Evolutionary conservation across 2,329 filamentous ascomycete genomes (phyloP).

Genomic region (Fusarium sp.): DNA sequence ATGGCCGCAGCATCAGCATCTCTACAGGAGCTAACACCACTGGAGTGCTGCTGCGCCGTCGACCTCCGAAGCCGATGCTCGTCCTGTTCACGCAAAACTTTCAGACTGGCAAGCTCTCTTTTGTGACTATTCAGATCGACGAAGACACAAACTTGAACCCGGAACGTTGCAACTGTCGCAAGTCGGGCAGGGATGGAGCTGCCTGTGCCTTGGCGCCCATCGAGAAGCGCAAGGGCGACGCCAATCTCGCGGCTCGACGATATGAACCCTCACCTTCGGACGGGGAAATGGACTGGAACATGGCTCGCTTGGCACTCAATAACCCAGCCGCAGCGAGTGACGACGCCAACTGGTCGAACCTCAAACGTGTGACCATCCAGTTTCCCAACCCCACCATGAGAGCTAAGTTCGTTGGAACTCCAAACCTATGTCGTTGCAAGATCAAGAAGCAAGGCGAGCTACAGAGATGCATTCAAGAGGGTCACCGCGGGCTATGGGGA

Average conservation of each 20-base stretch:
- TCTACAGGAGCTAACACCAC: constrained; percentile 42
- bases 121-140: constrained; percentile 47
- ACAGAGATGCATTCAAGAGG: constrained; percentile 37
- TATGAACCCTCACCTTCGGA: constrained; percentile 37
- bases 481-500: constrained; percentile 44
- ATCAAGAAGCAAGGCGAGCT: constrained; percentile 38
- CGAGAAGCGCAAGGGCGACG: constrained; percentile 42
- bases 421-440: constrained; percentile 43
- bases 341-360: constrained; percentile 36
- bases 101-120: constrained; percentile 34
- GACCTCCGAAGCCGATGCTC: constrained; percentile 47
- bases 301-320: constrained; percentile 44
- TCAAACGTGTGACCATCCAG: constrained; percentile 46
- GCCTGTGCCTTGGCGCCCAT: constrained; percentile 40
- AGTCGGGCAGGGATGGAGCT: constrained; percentile 39
- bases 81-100: constrained; percentile 46
- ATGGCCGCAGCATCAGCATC: constrained; percentile 38
- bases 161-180: constrained; percentile 48
- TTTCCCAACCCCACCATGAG: constrained; percentile 39
- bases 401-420: constrained; percentile 43
- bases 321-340: constrained; percentile 38
- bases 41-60: constrained; percentile 43
- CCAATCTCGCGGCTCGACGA: constrained; percentile 40
- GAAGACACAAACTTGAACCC: constrained; percentile 47
- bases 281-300: constrained; percentile 43